Conservation (phyloP, 805 yeast species). For the Priceomyces haplophilus region DNA sequence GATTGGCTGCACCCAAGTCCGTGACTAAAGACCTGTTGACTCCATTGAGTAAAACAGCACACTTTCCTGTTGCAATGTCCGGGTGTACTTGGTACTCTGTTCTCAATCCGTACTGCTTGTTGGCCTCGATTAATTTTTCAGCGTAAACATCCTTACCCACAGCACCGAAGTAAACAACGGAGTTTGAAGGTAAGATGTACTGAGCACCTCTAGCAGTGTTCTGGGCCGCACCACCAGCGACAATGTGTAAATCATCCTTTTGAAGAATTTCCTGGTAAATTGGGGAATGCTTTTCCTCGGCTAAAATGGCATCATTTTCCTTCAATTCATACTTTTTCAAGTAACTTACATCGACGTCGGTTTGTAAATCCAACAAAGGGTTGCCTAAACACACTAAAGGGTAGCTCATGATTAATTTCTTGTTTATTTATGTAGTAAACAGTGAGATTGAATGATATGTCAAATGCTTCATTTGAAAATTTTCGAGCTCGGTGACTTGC, state of each 20-base stretch:
- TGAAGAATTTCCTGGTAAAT: constrained; percentile 77
- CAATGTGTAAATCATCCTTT: constrained; percentile 56
- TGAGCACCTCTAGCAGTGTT: constrained; percentile 99
- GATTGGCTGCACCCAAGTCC: constrained; percentile 97
- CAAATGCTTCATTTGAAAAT: too few species aligned
- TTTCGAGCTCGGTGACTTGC: too few species aligned
- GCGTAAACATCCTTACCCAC: constrained; percentile 92
- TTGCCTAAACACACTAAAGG: constrained; percentile 85
- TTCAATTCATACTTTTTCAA: constrained; percentile 79
- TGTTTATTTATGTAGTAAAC: background rate
- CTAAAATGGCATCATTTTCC: constrained; percentile 90
- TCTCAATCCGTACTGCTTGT: constrained; percentile 80
- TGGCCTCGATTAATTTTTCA: constrained; percentile 77
- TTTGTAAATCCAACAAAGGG: constrained; percentile 87
- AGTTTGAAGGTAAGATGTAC: constrained; percentile 72
- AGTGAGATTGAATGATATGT: too few species aligned
- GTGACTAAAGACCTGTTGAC: constrained; percentile 90
- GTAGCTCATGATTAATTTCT: constrained; percentile 45
- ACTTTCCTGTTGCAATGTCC: constrained; percentile 85
- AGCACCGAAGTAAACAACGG: constrained; percentile 92
- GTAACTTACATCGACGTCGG: constrained; percentile 63
- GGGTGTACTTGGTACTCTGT: constrained; percentile 82
- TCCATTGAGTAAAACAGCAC: constrained; percentile 93
- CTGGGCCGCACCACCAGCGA: constrained; percentile 99
- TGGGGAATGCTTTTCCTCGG: constrained; percentile 79